Conservation (phyloP, 1,284 basidiomycete species). For the Leccinum subrobustum region DNA sequence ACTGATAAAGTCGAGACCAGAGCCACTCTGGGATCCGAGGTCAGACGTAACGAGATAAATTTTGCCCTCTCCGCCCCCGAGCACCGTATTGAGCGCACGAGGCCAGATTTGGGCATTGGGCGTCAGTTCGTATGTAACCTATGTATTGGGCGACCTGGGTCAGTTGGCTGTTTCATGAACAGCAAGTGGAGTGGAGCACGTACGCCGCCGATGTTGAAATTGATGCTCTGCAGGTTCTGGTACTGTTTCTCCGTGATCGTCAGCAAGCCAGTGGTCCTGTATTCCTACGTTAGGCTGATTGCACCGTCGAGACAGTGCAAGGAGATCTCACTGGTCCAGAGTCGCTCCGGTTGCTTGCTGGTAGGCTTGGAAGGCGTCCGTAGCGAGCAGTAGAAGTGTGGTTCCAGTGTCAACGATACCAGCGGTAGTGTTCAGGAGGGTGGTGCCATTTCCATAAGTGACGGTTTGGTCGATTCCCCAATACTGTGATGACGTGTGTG, state of each 20-base stretch:
- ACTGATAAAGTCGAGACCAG: slow-evolving; percentile 36
- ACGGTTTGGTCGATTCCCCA: slow-evolving; percentile 35
- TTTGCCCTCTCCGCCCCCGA: slow-evolving; percentile 40
- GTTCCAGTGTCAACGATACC: slow-evolving; percentile 38
- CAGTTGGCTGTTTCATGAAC: neutral
- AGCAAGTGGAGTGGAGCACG: slow-evolving; percentile 2
- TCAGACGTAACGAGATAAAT: slow-evolving; percentile 47
- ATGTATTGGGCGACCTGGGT: neutral
- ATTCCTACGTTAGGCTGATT: neutral
- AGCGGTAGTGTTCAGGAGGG: slow-evolving; percentile 23
- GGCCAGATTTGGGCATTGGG: slow-evolving; percentile 53
- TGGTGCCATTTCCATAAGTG: slow-evolving; percentile 22
- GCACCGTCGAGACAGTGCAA: no score
- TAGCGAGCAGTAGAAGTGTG: slow-evolving; percentile 31
- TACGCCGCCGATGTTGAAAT: slow-evolving; percentile 52
- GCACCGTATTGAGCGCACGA: slow-evolving; percentile 38
- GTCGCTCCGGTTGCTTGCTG: slow-evolving; percentile 45
- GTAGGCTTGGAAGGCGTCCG: slow-evolving; percentile 48
- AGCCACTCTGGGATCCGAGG: slow-evolving; percentile 35
- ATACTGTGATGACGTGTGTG: slow-evolving; percentile 20
- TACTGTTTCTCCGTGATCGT: slow-evolving; percentile 52
- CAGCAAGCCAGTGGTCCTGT: slow-evolving; percentile 52
- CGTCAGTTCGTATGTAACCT: slow-evolving; percentile 41
- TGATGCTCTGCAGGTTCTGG: slow-evolving; percentile 49
- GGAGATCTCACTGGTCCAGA: slow-evolving; percentile 38